Evolutionary conservation across 768 basidiomycete genomes (phyloP).

Genomic region (Butyriboletus loyo): DNA sequence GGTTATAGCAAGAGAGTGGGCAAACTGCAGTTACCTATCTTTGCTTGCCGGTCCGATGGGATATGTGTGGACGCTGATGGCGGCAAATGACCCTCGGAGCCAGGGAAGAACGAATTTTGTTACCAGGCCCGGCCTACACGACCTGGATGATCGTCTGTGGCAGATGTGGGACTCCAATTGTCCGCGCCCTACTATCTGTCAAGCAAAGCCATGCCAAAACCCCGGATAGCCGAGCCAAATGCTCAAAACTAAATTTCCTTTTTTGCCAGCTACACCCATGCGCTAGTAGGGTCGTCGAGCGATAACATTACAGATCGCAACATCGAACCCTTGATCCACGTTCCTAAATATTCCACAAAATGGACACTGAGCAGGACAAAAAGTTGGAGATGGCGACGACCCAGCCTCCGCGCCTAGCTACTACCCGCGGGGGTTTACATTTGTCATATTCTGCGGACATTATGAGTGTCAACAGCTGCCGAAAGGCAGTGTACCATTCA

Average conservation of each 20-base stretch:
- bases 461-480: background rate
- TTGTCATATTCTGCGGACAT: constrained; percentile 9
- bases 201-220: too few species aligned
- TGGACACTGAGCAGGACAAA: too few species aligned
- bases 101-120: background rate
- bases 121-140: background rate
- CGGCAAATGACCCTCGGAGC: background rate
- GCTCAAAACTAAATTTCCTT: background rate
- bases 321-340: too few species aligned
- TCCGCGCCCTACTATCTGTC: background rate
- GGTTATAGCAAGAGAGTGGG: background rate
- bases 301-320: too few species aligned
- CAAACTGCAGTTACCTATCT: background rate
- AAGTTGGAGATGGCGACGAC: too few species aligned
- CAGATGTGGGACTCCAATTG: background rate
- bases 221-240: too few species aligned
- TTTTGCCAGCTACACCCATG: background rate
- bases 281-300: too few species aligned
- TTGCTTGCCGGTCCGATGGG: too few species aligned
- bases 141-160: background rate
- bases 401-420: too few species aligned
- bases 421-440: too few species aligned
- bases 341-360: too few species aligned
- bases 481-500: background rate
- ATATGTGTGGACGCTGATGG: background rate